phyloP scores from a whole-genome alignment of 345 rosid genomes.

The Combretum micranthum region DNA sequence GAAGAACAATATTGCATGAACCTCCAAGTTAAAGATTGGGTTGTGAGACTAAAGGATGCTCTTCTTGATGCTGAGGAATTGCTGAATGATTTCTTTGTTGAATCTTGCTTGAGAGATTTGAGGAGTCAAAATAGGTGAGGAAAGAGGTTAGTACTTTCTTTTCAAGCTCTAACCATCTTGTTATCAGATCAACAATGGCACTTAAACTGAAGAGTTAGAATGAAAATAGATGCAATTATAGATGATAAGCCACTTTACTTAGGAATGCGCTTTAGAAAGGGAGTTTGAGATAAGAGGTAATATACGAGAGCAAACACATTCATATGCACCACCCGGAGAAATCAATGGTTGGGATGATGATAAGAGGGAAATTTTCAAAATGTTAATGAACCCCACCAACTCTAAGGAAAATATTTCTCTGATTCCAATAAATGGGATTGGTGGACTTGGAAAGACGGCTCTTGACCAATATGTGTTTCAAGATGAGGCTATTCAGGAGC shows the following conservation, averaged over 20 bases:
- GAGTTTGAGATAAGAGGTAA: neutral
- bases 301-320: constrained; percentile 4
- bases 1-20: neutral
- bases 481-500: neutral
- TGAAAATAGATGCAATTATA: neutral
- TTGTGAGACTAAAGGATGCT: constrained; percentile 15
- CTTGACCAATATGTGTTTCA: constrained; percentile 9
- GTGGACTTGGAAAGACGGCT: constrained; percentile 13
- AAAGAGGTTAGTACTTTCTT: constrained; percentile 6
- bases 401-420: neutral
- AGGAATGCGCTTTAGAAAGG: neutral
- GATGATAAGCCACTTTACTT: neutral
- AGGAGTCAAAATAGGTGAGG: neutral
- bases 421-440: constrained; percentile 12
- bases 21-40: constrained; percentile 15
- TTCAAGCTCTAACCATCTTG: neutral
- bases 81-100: constrained; percentile 21
- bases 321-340: neutral
- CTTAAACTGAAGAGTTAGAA: neutral
- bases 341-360: neutral
- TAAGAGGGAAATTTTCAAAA: neutral
- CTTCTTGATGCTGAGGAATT: constrained; percentile 27
- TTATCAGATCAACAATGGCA: neutral
- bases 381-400: neutral
- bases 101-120: neutral